Evolutionary conservation across 2,329 filamentous ascomycete species (phyloP), one percentile per base, ranked within the genome.

Genomic region (Hymenotorrendiella dingleyae): DNA sequence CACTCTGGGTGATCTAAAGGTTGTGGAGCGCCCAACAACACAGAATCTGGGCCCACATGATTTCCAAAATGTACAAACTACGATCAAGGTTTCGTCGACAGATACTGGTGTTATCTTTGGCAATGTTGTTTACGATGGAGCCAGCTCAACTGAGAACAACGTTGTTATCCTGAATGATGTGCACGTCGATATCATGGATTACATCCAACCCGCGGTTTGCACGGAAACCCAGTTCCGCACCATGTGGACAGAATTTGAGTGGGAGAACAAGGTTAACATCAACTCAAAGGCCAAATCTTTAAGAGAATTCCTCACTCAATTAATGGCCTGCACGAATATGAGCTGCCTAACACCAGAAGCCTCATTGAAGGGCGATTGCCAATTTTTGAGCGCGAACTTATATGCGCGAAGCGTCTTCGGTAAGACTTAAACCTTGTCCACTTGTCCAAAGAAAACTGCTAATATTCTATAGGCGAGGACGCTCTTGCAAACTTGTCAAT

Each of bases 161-260:
- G 93, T 98, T 7, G 93, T 98, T 42, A 98, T 98, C 55, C 76
- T 98, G 41, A 97, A 97, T 62, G 93, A 98, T 63, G 81, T 98
- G 22, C 93, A 98, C 60, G 91, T 97, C 44, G 93, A 98, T 62
- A 96, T 98, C 53, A 98, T 98, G 93, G 93, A 98, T 68, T 98
- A 98, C 70, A 98, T 98, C 59, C 91, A 97, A 63, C 93, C 93
- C 1, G 91, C 91, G 6, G 83, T 89, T 12, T 98, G 93, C 73
- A 93, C 88, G 4, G 93, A 98, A 72, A 96, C 91, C 9, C 89
- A 97, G 61, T 98, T 98, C 82, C 81, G 93, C 47, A 94, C 88
- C n/a, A 98, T 98, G 93, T 98, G 93, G 93, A 98, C 93, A 27
- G 93, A 98, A 63, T 98, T 98, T 55, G 93, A 98, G 64, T 98